phyloP scores from a whole-genome alignment of 2,329 filamentous ascomycete species.

The Clonostachys solani region DNA sequence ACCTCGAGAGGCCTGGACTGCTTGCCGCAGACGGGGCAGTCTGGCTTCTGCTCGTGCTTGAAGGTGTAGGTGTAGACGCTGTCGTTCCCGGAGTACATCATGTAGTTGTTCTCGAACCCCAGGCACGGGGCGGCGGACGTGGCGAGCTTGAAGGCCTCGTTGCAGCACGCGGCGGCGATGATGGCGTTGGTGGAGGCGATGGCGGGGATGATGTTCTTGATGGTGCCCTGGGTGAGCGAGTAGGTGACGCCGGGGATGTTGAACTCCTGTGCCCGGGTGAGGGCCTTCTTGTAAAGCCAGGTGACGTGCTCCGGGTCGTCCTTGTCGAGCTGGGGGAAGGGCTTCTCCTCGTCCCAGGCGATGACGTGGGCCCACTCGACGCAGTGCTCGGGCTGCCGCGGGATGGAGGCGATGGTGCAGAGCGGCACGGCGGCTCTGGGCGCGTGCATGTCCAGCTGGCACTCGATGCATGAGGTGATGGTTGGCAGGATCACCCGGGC shows the following conservation, averaged over 20 bases:
- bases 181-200: conserved; percentile 98
- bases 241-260: conserved; percentile 92
- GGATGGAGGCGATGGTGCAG: conserved; percentile 94
- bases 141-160: conserved; percentile 92
- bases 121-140: conserved; percentile 78
- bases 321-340: conserved; percentile 83
- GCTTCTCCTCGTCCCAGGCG: conserved; percentile 85
- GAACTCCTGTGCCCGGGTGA: conserved; percentile 79
- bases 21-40: conserved; percentile 92
- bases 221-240: conserved; percentile 90
- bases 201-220: conserved; percentile 98
- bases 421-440: conserved; percentile 95
- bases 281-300: conserved; percentile 90
- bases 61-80: conserved; percentile 97
- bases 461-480: conserved; percentile 95
- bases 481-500: conserved; percentile 88
- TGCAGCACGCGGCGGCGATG: conserved; percentile 91
- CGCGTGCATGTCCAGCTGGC: conserved; percentile 96
- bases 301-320: conserved; percentile 95
- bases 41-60: conserved; percentile 86
- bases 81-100: conserved; percentile 99
- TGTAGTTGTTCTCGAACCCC: conserved; percentile 81
- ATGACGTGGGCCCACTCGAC: conserved; percentile 99
- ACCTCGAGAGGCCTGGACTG: conserved; percentile 71
- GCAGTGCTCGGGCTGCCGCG: conserved; percentile 94